phyloP scores from a whole-genome alignment of 1,139 yeast species.

The Kluyveromyces sp. region DNA sequence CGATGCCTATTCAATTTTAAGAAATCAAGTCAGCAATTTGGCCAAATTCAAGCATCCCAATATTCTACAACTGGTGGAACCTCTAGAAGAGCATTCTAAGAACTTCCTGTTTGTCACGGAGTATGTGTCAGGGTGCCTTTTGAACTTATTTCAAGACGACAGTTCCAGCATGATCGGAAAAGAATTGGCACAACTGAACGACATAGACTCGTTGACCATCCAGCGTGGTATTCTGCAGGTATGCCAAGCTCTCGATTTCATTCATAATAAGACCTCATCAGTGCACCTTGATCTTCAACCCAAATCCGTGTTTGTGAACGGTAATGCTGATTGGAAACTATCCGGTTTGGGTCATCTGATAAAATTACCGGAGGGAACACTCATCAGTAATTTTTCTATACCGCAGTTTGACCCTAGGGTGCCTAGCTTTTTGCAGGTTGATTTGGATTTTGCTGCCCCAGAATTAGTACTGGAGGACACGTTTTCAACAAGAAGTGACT shows the following conservation, averaged over 20 bases:
- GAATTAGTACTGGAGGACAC: constrained; percentile 56
- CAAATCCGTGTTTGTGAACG: constrained; percentile 63
- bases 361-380: constrained; percentile 38
- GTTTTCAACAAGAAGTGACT: constrained; percentile 64
- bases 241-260: constrained; percentile 70
- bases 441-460: constrained; percentile 72
- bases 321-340: constrained; percentile 90
- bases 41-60: constrained; percentile 86
- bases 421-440: constrained; percentile 64
- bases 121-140: constrained; percentile 55
- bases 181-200: constrained; percentile 24
- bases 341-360: constrained; percentile 57
- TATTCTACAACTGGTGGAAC: constrained; percentile 73
- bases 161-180: constrained; percentile 19
- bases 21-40: constrained; percentile 58
- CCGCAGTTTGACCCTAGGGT: constrained; percentile 57
- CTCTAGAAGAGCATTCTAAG: constrained; percentile 77
- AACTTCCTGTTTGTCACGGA: constrained; percentile 82
- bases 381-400: constrained; percentile 36
- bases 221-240: constrained; percentile 81
- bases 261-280: constrained; percentile 68
- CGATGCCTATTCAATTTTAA: constrained; percentile 43
- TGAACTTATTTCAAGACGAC: constrained; percentile 36
- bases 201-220: constrained; percentile 59
- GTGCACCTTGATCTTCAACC: constrained; percentile 82